Percentiles rank a stretch among this genome's conserved stretches.
Evolutionary conservation across 2,329 filamentous ascomycete species (phyloP).

Genomic region (Colletotrichum nymphaeae): DNA sequence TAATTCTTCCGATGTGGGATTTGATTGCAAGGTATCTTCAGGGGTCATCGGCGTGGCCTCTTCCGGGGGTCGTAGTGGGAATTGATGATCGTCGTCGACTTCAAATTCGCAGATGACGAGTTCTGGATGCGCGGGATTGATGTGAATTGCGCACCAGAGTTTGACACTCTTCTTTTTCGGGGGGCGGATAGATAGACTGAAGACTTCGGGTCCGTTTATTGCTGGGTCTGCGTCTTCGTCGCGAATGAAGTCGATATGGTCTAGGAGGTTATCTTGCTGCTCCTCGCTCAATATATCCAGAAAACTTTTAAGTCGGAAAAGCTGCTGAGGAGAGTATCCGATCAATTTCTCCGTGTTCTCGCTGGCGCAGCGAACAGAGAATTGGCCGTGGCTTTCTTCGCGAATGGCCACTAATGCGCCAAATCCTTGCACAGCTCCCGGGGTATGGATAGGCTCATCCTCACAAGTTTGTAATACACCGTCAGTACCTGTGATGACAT

Average conservation of each 20-base stretch:
- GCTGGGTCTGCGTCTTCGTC: constrained; percentile 83
- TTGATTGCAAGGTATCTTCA: constrained; percentile 78
- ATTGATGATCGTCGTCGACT: constrained; percentile 78
- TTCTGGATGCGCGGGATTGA: constrained; percentile 74
- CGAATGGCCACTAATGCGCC: constrained; percentile 80
- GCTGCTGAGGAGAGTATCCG: constrained; percentile 79
- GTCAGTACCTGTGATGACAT: constrained; percentile 83
- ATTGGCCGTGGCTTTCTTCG: constrained; percentile 74
- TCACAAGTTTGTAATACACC: constrained; percentile 83
- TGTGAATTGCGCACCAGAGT: constrained; percentile 89
- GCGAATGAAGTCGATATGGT: constrained; percentile 88
- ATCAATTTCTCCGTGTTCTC: constrained; percentile 83
- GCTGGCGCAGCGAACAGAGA: constrained; percentile 79
- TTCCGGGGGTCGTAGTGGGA: constrained; percentile 73
- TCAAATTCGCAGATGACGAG: constrained; percentile 91
- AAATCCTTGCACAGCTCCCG: constrained; percentile 84
- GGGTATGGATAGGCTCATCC: constrained; percentile 91
- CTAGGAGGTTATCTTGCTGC: constrained; percentile 83
- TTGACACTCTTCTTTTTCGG: constrained; percentile 70
- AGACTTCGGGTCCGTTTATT: constrained; percentile 85
- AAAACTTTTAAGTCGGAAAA: constrained; percentile 81
- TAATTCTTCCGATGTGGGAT: constrained; percentile 80
- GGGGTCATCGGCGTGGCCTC: constrained; percentile 71
- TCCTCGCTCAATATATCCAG: constrained; percentile 87
- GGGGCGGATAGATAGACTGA: constrained; percentile 78